phyloP scores from a whole-genome alignment of 805 yeast genomes.

The Saccharomyces kudriavzevii region DNA sequence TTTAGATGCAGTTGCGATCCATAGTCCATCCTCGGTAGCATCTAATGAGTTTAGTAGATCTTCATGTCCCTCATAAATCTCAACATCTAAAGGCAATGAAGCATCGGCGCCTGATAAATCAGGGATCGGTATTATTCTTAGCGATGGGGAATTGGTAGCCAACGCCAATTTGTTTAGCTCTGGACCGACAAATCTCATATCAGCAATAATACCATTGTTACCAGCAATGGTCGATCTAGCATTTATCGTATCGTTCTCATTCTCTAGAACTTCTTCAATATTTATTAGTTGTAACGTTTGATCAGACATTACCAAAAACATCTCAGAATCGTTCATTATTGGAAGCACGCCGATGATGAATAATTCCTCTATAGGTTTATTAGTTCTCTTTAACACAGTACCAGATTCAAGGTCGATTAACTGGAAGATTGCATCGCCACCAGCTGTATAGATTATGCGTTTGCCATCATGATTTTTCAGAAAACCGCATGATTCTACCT shows the following conservation, averaged over 20 bases:
- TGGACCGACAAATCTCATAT: conserved; percentile 71
- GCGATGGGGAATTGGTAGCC: conserved; percentile 89
- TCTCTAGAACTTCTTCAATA: conserved; percentile 25
- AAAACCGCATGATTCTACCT: conserved; percentile 65
- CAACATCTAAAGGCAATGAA: conserved; percentile 45
- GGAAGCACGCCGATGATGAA: conserved; percentile 54
- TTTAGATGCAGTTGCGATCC: conserved; percentile 90
- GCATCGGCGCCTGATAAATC: background rate
- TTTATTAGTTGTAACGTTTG: conserved; percentile 62
- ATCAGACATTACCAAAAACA: conserved; percentile 65
- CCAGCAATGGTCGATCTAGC: conserved; percentile 64
- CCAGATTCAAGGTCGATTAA: conserved; percentile 54
- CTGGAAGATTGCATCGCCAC: conserved; percentile 62
- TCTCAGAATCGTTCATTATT: conserved; percentile 26
- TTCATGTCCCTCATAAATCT: conserved; percentile 68
- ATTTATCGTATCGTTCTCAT: conserved; percentile 32
- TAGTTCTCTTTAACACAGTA: conserved; percentile 33
- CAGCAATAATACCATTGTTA: conserved; percentile 93
- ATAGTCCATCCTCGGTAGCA: conserved; percentile 66
- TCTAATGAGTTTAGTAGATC: conserved; percentile 81
- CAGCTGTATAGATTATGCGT: conserved; percentile 58
- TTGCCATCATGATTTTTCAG: conserved; percentile 22
- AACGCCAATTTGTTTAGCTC: conserved; percentile 51
- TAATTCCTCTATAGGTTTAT: conserved; percentile 62
- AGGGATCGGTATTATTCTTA: conserved; percentile 55